phyloP scores from a whole-genome alignment of 2,329 filamentous ascomycete genomes.

The Beauveria asiatica region DNA sequence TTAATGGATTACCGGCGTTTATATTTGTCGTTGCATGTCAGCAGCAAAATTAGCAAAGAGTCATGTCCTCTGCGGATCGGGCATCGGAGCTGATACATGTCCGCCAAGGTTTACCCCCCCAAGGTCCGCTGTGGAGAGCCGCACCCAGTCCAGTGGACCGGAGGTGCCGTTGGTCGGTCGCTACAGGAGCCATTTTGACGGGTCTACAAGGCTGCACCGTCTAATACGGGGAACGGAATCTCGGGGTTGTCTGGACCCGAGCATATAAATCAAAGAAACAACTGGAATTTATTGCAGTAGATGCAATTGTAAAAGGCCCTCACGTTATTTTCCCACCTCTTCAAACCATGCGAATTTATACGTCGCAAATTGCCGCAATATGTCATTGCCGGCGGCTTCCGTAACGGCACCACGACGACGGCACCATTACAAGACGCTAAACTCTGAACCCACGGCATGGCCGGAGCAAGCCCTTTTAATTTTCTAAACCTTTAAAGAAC shows the following conservation, averaged over 20 bases:
- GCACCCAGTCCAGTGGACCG: background rate
- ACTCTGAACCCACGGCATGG: background rate
- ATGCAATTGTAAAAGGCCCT: background rate
- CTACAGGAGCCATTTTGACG: background rate
- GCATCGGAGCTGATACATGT: background rate
- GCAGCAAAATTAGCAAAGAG: background rate
- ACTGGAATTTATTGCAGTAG: background rate
- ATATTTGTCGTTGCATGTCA: background rate
- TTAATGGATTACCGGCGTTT: background rate
- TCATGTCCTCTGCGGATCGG: background rate
- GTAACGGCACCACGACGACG: background rate
- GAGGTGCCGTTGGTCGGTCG: background rate
- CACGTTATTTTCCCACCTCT: no score
- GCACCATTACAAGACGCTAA: background rate
- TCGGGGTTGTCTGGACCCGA: no score
- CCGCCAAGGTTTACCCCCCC: background rate
- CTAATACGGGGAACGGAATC: background rate
- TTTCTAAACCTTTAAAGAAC: background rate
- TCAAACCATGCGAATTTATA: background rate
- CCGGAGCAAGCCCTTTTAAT: background rate
- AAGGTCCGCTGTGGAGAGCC: background rate
- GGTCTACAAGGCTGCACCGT: background rate
- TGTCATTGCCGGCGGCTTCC: background rate
- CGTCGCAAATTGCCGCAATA: background rate
- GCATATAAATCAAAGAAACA: no score